These are phyloP conservation scores for Allomyces javanicus DNA, from an alignment of 192 early-diverging fungal species.

Conservation along the genomic window DNA sequence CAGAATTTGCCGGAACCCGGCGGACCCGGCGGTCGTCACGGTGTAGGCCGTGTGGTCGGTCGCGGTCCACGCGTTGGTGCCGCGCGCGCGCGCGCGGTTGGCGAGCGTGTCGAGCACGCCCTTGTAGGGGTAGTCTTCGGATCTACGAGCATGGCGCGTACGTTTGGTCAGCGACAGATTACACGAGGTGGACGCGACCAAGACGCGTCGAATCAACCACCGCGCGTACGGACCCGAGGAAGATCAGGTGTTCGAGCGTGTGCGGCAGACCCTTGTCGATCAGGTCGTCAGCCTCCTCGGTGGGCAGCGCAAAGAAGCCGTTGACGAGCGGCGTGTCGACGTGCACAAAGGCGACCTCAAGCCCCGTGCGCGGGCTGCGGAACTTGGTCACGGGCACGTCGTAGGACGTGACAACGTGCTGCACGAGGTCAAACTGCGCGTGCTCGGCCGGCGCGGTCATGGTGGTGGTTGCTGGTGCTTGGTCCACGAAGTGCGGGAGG, in stretches of 20 bases:
- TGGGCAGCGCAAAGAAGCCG: conserved; percentile 32
- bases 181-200: background rate
- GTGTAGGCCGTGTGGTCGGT: conserved; percentile 9
- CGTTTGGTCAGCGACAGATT: background rate
- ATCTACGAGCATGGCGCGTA: background rate
- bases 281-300: conserved; percentile 21
- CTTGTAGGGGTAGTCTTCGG: conserved; percentile 5
- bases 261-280: background rate
- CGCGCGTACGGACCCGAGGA: conserved; percentile 34
- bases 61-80: conserved; percentile 40
- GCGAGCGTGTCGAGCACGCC: conserved; percentile 43
- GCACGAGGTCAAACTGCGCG: conserved; percentile 15
- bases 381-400: conserved; percentile 29
- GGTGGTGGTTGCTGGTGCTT: too few relatives aligned
- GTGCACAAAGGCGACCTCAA: conserved; percentile 29
- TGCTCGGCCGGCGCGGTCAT: too few relatives aligned
- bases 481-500: too few relatives aligned
- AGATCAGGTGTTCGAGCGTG: conserved; percentile 21
- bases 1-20: conserved; percentile 34
- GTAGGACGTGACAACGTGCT: conserved; percentile 20
- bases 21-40: conserved; percentile 32
- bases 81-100: conserved; percentile 34
- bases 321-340: conserved; percentile 33
- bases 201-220: conserved; percentile 15
- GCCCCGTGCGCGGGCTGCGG: conserved; percentile 22